Base-by-base conservation (phyloP, 2,329 filamentous ascomycete species). In the Apiospora kogelbergensis region DNA sequence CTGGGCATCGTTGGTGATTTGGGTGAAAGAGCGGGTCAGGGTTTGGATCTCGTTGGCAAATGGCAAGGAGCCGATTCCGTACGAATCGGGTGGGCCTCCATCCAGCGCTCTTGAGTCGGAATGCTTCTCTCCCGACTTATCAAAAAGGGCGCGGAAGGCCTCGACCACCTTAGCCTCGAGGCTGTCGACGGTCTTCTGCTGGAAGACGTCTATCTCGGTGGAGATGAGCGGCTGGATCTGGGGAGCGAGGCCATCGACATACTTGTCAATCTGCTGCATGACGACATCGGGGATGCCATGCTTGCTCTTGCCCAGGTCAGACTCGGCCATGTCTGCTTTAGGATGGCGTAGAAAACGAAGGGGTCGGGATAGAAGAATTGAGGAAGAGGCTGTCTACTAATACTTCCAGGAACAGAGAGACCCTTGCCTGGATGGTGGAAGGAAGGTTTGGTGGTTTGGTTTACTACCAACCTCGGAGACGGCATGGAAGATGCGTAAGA, bases 181-280 rank as follows among this genome's bases (percentile, higher is more conserved):
- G 22, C 76, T 80, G 73, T 84, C 82, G 73, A 84, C 82, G 70
- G 82, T 84, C 74, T 81, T 82, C 66, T 77, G 74, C 71, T 84
- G 82, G 70, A 84, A 84, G 6, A 73, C 70, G 65, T 84, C 81
- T 64, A 84, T 78, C 76, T 84, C 82, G 17, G 78, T 69, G 17
- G 81, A 76, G 75, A 84, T 83, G 79, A 81, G 82, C 74, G 82
- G 82, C 70, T 83, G 81, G 67, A 84, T 83, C 72, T 84, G 80
- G 6, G 82, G 82, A 1, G 80, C 81, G 4, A 84, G 81, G 0
- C 82, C 83, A 77, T 84, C 82, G 74, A 84, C 82, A 65, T 84
- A 84, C 20, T 82, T 78, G 77, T 84, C 82, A 2, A 84, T 80
- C 70, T 83, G 81, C 63, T 79, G 78, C 77, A 83, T 80, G 69